phyloP scores from a whole-genome alignment of 176 grass and related monocot species.

The Bolboschoenus planiculmis region DNA sequence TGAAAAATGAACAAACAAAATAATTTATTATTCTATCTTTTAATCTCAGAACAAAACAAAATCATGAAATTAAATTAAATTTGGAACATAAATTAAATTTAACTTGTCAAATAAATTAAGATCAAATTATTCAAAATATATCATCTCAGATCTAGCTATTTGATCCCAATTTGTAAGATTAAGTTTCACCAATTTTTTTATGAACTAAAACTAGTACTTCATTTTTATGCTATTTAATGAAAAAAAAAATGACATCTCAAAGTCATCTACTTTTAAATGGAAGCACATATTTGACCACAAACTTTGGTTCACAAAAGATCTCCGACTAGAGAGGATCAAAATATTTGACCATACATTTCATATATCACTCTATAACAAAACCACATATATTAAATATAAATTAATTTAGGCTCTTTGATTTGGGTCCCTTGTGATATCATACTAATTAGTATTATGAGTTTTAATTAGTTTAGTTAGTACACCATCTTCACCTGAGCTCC shows the following conservation, averaged over 20 bases:
- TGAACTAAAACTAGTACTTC: neutral
- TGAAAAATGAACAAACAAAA: neutral
- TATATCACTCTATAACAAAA: too few species aligned
- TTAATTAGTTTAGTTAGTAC: constrained; percentile 6
- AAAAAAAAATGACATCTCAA: neutral
- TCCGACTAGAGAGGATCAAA: too few species aligned
- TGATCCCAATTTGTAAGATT: too few species aligned
- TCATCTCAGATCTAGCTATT: neutral
- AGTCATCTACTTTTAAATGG: neutral
- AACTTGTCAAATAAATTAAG: neutral
- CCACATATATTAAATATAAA: too few species aligned
- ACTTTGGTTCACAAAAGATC: neutral
- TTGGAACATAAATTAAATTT: neutral
- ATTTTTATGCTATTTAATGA: neutral
- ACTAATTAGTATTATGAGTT: neutral
- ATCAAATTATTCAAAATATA: neutral
- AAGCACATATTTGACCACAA: neutral
- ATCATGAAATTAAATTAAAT: neutral
- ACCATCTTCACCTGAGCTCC: neutral
- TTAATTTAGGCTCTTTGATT: neutral
- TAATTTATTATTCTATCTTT: neutral
- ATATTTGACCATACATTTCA: too few species aligned
- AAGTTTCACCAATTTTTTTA: too few species aligned
- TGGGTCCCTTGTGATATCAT: neutral
- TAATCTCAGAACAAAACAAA: neutral